Percentiles rank a stretch among this genome's conserved stretches.
phyloP scores from a whole-genome alignment of 768 basidiomycete genomes.

The Agaricus subrufescens region DNA sequence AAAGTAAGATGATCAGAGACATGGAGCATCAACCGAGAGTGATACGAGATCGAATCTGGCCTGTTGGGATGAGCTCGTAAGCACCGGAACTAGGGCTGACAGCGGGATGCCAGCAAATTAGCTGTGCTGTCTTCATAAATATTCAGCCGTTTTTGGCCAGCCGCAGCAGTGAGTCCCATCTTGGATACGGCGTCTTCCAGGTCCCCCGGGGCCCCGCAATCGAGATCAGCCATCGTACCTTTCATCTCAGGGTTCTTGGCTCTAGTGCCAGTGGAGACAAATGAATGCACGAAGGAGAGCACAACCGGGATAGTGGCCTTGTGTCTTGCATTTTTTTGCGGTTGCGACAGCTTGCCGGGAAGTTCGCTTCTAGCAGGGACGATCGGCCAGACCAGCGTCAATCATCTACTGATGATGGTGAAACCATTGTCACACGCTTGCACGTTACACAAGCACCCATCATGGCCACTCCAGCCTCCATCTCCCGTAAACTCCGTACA shows the following conservation, averaged over 20 bases:
- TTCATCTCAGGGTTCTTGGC: conserved; percentile 15
- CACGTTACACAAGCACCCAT: too few relatives aligned
- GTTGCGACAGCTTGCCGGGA: too few relatives aligned
- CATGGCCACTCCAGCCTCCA: too few relatives aligned
- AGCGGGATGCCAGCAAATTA: neutral
- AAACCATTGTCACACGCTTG: too few relatives aligned
- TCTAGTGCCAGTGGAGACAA: too few relatives aligned
- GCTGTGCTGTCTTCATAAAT: neutral
- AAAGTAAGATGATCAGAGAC: conserved; percentile 3
- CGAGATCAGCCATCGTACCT: neutral
- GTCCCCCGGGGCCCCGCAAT: conserved; percentile 8
- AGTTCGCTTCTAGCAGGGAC: too few relatives aligned
- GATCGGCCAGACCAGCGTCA: too few relatives aligned
- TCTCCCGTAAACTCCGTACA: neutral
- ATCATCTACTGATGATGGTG: too few relatives aligned
- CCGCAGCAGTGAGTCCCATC: neutral
- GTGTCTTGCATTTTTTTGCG: too few relatives aligned
- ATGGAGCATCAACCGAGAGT: neutral
- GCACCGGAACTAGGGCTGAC: neutral
- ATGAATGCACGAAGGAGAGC: too few relatives aligned
- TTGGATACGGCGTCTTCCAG: conserved; percentile 4
- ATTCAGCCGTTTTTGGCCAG: conserved; percentile 12
- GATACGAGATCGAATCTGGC: neutral
- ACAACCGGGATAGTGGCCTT: too few relatives aligned
- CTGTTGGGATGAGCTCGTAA: neutral